A percentile compares a stretch with the other conserved stretches of the same genome.
Conservation (phyloP, 345 rosid species). For the Raphanus sativus region DNA sequence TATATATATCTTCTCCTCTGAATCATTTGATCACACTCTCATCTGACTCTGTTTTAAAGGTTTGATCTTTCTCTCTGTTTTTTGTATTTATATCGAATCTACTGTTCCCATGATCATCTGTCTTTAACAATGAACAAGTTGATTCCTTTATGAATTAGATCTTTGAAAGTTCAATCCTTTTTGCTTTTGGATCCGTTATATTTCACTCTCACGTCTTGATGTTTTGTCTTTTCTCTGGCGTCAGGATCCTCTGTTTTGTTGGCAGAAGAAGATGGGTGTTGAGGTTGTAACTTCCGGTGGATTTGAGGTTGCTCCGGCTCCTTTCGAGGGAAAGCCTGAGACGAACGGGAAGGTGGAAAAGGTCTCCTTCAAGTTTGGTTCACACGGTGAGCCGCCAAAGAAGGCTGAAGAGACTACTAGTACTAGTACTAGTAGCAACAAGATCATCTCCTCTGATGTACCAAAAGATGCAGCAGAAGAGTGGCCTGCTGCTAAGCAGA, state of each 20-base stretch:
- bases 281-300: slow-evolving; percentile 60
- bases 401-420: slow-evolving; percentile 41
- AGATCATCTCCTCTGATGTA: slow-evolving; percentile 39
- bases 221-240: background rate
- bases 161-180: slow-evolving; percentile 28
- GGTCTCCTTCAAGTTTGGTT: slow-evolving; percentile 59
- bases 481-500: slow-evolving; percentile 77
- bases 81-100: background rate
- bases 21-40: slow-evolving; percentile 4
- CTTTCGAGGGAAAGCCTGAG: slow-evolving; percentile 48
- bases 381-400: slow-evolving; percentile 54
- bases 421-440: background rate
- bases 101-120: slow-evolving; percentile 21
- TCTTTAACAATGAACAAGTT: background rate
- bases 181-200: slow-evolving; percentile 16
- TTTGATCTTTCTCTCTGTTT: background rate
- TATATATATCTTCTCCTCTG: background rate
- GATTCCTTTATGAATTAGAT: slow-evolving; percentile 3
- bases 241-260: slow-evolving; percentile 32
- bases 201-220: background rate
- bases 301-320: slow-evolving; percentile 64
- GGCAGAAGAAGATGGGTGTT: slow-evolving; percentile 59
- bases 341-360: slow-evolving; percentile 56
- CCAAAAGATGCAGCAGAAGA: slow-evolving; percentile 73
- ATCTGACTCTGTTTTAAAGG: slow-evolving; percentile 2